Percentiles rank a stretch among this genome's conserved stretches.
phyloP scores from a whole-genome alignment of 371 early-diverging fungal genomes.

The Lichtheimia ramosa region DNA sequence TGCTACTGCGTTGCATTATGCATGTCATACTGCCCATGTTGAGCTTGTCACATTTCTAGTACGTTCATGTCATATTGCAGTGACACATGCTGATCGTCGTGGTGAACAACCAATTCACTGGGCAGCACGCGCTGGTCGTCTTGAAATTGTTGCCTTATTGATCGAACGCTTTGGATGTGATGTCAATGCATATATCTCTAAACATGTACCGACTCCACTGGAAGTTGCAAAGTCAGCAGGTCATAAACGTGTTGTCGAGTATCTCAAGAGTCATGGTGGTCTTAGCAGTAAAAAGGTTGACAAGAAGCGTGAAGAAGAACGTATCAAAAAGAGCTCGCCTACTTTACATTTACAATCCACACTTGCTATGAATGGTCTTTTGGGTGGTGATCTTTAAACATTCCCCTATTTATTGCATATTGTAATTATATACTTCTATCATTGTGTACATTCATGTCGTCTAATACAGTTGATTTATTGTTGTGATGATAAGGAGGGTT shows the following conservation, averaged over 20 bases:
- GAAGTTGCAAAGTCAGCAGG: constrained; percentile 40
- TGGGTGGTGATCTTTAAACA: constrained; percentile 2
- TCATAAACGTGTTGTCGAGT: constrained; percentile 42
- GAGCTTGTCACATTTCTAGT: constrained; percentile 35
- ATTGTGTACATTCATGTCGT: neutral
- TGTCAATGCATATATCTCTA: constrained; percentile 38
- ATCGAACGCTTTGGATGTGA: constrained; percentile 45
- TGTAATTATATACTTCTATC: constrained; percentile 4
- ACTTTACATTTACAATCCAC: constrained; percentile 38
- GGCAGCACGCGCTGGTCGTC: constrained; percentile 42
- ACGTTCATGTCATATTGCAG: constrained; percentile 33
- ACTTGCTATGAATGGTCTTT: constrained; percentile 32
- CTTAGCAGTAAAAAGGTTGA: constrained; percentile 44
- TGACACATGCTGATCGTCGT: constrained; percentile 29
- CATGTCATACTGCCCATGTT: constrained; percentile 40
- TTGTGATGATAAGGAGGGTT: neutral
- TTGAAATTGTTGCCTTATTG: constrained; percentile 39
- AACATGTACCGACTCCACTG: constrained; percentile 38
- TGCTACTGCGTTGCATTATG: constrained; percentile 47
- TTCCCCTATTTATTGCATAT: constrained; percentile 22
- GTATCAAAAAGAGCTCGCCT: constrained; percentile 21
- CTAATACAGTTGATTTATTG: neutral
- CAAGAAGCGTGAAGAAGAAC: constrained; percentile 41
- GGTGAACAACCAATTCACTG: constrained; percentile 45
- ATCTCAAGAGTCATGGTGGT: constrained; percentile 43